Evolutionary conservation across 2,329 filamentous ascomycete genomes (phyloP).

Genomic region (Aspergillus uvarum): DNA sequence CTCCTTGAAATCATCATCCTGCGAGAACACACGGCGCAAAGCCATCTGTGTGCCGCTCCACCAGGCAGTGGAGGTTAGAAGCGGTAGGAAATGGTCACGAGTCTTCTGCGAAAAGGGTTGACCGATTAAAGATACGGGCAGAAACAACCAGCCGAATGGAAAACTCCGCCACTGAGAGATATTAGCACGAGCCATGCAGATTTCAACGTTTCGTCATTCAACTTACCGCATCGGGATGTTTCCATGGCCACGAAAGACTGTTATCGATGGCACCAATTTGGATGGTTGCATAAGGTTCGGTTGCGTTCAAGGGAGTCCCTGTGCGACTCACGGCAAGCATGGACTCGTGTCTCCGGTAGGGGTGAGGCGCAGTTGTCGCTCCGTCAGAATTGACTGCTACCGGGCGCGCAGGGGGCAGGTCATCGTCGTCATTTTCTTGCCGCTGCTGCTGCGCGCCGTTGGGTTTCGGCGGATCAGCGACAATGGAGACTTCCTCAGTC

Average conservation of each 20-base stretch:
- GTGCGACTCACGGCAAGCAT: conserved; percentile 72
- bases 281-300: conserved; percentile 59
- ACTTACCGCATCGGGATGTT: conserved; percentile 84
- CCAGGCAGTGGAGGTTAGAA: conserved; percentile 92
- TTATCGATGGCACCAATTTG: conserved; percentile 94
- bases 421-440: conserved; percentile 46
- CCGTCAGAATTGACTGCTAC: conserved; percentile 54
- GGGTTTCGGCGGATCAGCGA: conserved; percentile 75
- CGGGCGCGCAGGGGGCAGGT: conserved; percentile 59
- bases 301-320: conserved; percentile 50
- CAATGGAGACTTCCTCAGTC: conserved; percentile 77
- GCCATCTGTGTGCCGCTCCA: conserved; percentile 93
- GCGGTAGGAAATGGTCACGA: conserved; percentile 88
- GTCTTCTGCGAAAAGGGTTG: conserved; percentile 94
- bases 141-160: conserved; percentile 96
- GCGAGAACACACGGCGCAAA: conserved; percentile 80
- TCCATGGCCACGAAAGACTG: conserved; percentile 98
- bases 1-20: conserved; percentile 95
- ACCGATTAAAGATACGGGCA: conserved; percentile 93
- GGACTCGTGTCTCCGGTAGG: conserved; percentile 75
- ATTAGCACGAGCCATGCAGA: conserved; percentile 20
- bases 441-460: conserved; percentile 50
- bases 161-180: conserved; percentile 69
- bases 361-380: conserved; percentile 50
- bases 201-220: not conserved